Conservation (phyloP, 257 asterid species). For the Solanum piurae region DNA sequence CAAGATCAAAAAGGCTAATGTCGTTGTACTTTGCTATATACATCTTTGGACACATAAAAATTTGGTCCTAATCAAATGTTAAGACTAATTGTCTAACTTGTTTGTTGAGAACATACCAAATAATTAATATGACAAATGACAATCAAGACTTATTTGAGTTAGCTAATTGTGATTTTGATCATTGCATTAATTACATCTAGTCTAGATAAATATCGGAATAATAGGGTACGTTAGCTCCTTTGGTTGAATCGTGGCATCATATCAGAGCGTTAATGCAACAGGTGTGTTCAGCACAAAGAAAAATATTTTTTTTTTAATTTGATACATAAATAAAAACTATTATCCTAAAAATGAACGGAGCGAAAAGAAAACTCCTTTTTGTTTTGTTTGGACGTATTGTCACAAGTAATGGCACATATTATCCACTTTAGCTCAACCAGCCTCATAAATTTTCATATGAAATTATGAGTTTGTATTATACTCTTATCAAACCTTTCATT, state of each 20-base stretch:
- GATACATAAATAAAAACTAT: no score
- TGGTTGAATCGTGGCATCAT: not conserved
- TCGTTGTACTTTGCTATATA: not conserved
- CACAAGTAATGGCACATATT: not conserved
- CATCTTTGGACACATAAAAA: not conserved
- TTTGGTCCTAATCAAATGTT: not conserved
- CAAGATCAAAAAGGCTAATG: not conserved
- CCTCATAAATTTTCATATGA: not conserved
- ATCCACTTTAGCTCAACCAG: not conserved
- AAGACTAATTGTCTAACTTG: not conserved
- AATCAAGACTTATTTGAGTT: not conserved
- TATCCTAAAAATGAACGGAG: not conserved
- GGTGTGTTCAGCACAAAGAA: not conserved
- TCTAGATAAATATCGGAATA: not conserved
- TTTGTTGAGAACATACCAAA: not conserved
- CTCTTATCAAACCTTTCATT: no score
- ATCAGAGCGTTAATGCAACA: not conserved
- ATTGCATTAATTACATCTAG: conserved; percentile 3
- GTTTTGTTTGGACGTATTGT: not conserved
- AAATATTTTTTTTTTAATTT: no score
- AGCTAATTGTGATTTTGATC: not conserved
- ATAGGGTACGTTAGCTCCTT: not conserved
- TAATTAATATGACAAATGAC: not conserved
- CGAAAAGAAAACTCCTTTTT: no score
- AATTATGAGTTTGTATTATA: no score